phyloP scores from a whole-genome alignment of 208 protist genomes.

The Wallacemonas sp. region DNA sequence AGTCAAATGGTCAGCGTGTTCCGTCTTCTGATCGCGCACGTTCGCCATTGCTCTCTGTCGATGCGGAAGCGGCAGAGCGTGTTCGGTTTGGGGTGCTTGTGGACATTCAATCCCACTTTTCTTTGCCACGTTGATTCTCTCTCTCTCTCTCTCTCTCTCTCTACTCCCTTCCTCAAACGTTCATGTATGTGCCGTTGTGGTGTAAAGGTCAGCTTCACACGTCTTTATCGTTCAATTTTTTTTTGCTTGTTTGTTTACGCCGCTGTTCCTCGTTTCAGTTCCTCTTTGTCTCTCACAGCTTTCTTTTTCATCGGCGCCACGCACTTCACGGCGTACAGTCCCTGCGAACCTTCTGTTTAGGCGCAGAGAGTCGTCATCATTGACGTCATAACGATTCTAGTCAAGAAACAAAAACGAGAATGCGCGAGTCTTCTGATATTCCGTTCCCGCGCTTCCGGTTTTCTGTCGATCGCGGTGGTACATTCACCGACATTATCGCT shows the following conservation, averaged over 20 bases:
- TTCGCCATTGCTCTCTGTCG: too few relatives aligned
- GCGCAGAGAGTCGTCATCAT: too few relatives aligned
- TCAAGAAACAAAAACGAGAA: slow-evolving; percentile 7
- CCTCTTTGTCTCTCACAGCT: slow-evolving; percentile 16
- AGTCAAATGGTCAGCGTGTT: too few relatives aligned
- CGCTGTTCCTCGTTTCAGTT: not conserved
- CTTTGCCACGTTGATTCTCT: not conserved
- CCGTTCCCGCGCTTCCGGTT: slow-evolving; percentile 55
- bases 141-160: not conserved
- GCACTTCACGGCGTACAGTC: too few relatives aligned
- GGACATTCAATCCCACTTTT: too few relatives aligned
- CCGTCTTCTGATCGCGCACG: too few relatives aligned
- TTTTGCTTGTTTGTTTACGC: too few relatives aligned
- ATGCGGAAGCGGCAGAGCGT: too few relatives aligned
- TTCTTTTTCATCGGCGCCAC: too few relatives aligned
- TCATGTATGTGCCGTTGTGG: not conserved
- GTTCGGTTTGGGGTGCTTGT: too few relatives aligned
- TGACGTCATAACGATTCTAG: too few relatives aligned
- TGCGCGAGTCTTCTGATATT: not conserved
- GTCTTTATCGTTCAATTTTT: not conserved
- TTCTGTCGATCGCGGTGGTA: slow-evolving; percentile 94
- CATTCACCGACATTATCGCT: slow-evolving; percentile 95
- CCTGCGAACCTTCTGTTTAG: too few relatives aligned
- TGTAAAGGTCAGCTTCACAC: not conserved
- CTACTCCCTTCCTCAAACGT: slow-evolving; percentile 2